Evolutionary conservation across 192 early-diverging fungal genomes (phyloP).

Genomic region (Endogone sp.): DNA sequence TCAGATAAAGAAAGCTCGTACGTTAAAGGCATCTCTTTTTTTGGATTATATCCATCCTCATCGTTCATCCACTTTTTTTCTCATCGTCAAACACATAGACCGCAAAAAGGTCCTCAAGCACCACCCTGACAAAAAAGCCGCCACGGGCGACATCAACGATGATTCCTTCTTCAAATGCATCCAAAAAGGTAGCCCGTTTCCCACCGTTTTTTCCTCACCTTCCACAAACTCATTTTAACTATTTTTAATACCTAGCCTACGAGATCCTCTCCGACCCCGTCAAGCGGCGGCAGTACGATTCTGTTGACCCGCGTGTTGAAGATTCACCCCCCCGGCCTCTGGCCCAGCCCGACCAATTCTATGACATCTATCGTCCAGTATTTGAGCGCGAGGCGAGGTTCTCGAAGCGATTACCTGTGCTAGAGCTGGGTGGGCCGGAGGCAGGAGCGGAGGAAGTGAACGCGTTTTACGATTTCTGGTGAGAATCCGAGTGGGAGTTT

Average conservation of each 20-base stretch:
- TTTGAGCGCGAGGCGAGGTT: constrained; percentile 68
- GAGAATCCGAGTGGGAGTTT: too few relatives aligned
- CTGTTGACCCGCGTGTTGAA: constrained; percentile 69
- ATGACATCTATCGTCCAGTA: constrained; percentile 40
- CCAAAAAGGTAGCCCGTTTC: constrained; percentile 31
- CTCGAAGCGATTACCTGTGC: constrained; percentile 53
- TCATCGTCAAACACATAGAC: constrained; percentile 14
- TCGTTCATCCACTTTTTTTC: not conserved
- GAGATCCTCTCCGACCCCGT: constrained; percentile 66
- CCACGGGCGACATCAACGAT: constrained; percentile 32
- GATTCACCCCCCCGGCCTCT: constrained; percentile 47
- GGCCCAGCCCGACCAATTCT: constrained; percentile 41
- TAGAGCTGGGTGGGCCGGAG: constrained; percentile 53
- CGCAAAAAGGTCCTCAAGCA: constrained; percentile 50
- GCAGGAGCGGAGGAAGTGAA: constrained; percentile 65
- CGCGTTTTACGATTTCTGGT: constrained; percentile 75
- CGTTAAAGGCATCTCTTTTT: constrained; percentile 2
- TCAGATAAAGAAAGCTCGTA: constrained; percentile 71
- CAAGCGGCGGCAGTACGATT: constrained; percentile 76
- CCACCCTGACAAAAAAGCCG: constrained; percentile 77
- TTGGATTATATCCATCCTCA: not conserved
- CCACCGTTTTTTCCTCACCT: too few relatives aligned
- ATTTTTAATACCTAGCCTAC: constrained; percentile 40
- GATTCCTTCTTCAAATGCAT: constrained; percentile 83
- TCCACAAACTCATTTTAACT: too few relatives aligned